Base-by-base conservation (phyloP, 768 basidiomycete genomes). In the Cystofilobasidium bisporidii region DNA sequence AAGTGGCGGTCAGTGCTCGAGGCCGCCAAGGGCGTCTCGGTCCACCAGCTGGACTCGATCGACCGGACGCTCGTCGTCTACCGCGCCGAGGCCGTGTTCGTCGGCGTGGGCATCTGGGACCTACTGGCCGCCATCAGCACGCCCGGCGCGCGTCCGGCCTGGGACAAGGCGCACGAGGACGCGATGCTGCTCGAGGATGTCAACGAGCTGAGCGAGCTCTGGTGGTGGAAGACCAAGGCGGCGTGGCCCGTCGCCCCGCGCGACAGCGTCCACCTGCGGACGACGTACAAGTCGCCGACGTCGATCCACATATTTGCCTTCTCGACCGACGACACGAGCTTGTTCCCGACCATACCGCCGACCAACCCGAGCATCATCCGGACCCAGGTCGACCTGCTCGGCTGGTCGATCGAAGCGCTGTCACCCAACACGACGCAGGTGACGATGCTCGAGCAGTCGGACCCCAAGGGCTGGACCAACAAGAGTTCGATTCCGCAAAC, bases 1-100 rank as follows among this genome's bases (percentile, higher is more conserved):
- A 99, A 99, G 77, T 99, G 94, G 94, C 86, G 89, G 82, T 69
- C 76, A 6, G 72, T 79, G 10, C 87, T 87, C 56, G 96, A 99
- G 71, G 82, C 83, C 33, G 83, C 87, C 53, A 38, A 55, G 41
- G 94, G 96, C 1, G 94, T 98, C 0, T 88, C 91, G 6, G 85
- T 99, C 43, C 91, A 92, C 6, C 93, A 97, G 75, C 83, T 98
- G 12, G 89, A 97, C 75, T 94, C 92, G 0, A 97, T 98, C 69
- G 96, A 99, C 76, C 91, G 91, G 32, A 97, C 94, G 0, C 79
- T 98, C 65, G 88, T 97, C 9, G 92, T 99, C 3, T 98, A 91
- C 75, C 84, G 91, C 26, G 93, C 96, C 1, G 92, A 97, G 77
- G 94, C 94, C 1, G 93, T 92, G 0, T 97, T 98, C 74, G 93